Conservation (phyloP, 352 stramenopile species). For the Pythium volutum region DNA sequence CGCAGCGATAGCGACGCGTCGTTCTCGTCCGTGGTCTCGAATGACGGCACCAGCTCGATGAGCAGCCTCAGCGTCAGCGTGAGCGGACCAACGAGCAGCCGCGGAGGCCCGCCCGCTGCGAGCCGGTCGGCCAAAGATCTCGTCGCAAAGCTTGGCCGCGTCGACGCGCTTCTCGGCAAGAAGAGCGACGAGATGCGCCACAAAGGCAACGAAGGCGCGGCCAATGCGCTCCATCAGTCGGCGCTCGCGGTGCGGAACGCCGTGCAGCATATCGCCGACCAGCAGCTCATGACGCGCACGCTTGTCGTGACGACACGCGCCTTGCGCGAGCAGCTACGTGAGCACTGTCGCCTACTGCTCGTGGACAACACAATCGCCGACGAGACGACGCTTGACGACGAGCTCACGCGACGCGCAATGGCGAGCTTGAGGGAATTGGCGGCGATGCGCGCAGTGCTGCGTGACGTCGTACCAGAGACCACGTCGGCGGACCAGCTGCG, state of each 20-base stretch:
- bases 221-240: constrained; percentile 51
- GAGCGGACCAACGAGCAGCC: neutral
- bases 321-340: constrained; percentile 24
- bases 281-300: constrained; percentile 48
- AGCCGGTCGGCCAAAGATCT: constrained; percentile 34
- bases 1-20: constrained; percentile 26
- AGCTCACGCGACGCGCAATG: constrained; percentile 7
- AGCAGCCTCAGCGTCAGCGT: neutral
- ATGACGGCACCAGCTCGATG: constrained; percentile 1
- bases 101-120: neutral
- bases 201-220: constrained; percentile 62
- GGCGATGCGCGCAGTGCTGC: constrained; percentile 6
- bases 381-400: constrained; percentile 18
- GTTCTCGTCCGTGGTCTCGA: constrained; percentile 1
- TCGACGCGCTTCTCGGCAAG: constrained; percentile 59
- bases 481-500: constrained; percentile 4
- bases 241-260: constrained; percentile 39
- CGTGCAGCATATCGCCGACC: constrained; percentile 33
- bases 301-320: constrained; percentile 28
- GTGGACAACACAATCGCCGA: constrained; percentile 11
- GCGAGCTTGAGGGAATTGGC: constrained; percentile 12
- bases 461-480: neutral
- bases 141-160: constrained; percentile 29
- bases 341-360: constrained; percentile 22
- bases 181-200: constrained; percentile 76